Percentiles rank a stretch among this genome's conserved stretches.
Conservation (phyloP, 2,329 filamentous ascomycete genomes). For the Fusarium sacchari region DNA sequence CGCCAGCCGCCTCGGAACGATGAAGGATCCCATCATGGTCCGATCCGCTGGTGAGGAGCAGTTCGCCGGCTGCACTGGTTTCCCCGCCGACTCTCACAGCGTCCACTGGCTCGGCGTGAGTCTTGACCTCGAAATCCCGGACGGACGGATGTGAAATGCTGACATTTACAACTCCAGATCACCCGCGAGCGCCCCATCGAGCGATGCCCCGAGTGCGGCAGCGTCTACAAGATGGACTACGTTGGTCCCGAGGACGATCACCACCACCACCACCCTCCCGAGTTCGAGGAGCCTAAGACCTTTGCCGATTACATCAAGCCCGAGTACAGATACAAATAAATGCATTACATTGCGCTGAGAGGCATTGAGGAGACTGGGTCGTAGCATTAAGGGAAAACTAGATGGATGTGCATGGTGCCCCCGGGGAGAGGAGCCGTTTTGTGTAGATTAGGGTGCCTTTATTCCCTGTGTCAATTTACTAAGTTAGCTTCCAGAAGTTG, state of each 20-base stretch:
- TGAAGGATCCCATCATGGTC: conserved; percentile 90
- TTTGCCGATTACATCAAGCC: conserved; percentile 96
- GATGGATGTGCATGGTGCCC: conserved; percentile 35
- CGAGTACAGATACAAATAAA: conserved; percentile 81
- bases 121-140: conserved; percentile 37
- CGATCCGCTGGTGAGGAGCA: conserved; percentile 95
- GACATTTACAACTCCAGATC: conserved; percentile 63
- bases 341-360: conserved; percentile 39
- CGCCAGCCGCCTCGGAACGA: conserved; percentile 87
- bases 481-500: conserved; percentile 46
- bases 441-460: conserved; percentile 56
- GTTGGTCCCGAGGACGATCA: conserved; percentile 82
- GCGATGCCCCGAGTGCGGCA: conserved; percentile 96
- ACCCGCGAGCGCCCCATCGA: conserved; percentile 90
- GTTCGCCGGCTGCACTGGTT: conserved; percentile 95
- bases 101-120: conserved; percentile 91
- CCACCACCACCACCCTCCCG: conserved; percentile 69
- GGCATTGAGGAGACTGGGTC: conserved; percentile 18
- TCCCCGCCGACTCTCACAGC: conserved; percentile 88
- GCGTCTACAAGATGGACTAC: conserved; percentile 98
- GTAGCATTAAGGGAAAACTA: conserved; percentile 43
- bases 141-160: conserved; percentile 28
- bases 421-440: conserved; percentile 41
- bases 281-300: conserved; percentile 89
- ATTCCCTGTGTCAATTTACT: conserved; percentile 51